These are phyloP conservation scores for Colletotrichum karsti DNA, from an alignment of 2,329 filamentous ascomycete species.

Conservation along the genomic window DNA sequence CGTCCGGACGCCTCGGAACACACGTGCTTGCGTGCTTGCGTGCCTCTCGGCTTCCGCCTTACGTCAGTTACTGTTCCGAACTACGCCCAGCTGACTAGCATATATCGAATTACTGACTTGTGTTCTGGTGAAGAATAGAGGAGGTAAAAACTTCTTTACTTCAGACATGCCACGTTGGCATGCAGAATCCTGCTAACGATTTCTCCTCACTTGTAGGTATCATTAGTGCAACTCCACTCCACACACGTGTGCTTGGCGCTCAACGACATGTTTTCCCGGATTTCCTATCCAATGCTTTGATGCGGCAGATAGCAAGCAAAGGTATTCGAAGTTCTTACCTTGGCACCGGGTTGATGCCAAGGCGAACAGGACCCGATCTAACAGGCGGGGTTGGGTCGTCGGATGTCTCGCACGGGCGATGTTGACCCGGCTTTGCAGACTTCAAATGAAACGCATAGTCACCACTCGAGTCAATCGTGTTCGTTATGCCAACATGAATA, in stretches of 20 bases:
- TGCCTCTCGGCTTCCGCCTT: not conserved
- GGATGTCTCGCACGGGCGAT: not conserved
- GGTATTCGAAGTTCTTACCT: not conserved
- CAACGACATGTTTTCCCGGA: too few species aligned
- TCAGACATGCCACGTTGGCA: too few species aligned
- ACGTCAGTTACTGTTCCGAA: not conserved
- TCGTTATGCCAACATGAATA: not conserved
- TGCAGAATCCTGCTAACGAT: too few species aligned
- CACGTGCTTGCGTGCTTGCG: not conserved
- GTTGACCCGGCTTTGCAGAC: not conserved
- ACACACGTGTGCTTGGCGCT: too few species aligned
- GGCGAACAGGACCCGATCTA: not conserved
- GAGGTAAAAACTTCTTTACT: not conserved
- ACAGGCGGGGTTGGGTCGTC: not conserved
- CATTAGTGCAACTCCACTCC: too few species aligned
- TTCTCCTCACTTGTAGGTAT: too few species aligned
- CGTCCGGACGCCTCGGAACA: slow-evolving; percentile 1
- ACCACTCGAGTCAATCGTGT: not conserved
- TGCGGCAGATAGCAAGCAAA: not conserved
- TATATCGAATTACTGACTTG: not conserved
- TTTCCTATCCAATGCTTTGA: not conserved
- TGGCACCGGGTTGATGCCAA: not conserved
- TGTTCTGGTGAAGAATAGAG: not conserved
- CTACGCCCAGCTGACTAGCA: not conserved
- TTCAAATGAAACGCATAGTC: not conserved